Percentiles rank a stretch among this genome's conserved stretches.
Evolutionary conservation across 345 rosid genomes (phyloP).

Genomic region (Salix caprea): DNA sequence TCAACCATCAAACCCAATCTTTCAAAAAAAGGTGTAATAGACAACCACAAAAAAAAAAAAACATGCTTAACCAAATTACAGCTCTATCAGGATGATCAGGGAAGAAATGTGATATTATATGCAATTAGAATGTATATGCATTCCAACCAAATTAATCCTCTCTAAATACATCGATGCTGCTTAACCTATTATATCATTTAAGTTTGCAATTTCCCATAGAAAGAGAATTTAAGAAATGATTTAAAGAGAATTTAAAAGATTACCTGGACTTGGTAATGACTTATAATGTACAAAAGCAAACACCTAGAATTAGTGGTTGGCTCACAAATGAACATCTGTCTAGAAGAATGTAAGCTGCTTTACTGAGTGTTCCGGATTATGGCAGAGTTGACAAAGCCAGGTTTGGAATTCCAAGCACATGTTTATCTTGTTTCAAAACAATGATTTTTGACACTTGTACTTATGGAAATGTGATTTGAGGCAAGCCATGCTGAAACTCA

Average conservation of each 20-base stretch:
- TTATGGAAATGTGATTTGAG: not conserved
- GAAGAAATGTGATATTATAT: not conserved
- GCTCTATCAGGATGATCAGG: not conserved
- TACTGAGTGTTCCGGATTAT: not conserved
- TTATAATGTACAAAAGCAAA: not conserved
- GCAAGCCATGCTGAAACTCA: not conserved
- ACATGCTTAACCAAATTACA: not conserved
- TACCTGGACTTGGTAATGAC: not conserved
- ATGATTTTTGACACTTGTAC: not conserved
- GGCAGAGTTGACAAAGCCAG: not conserved
- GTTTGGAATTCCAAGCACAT: not conserved
- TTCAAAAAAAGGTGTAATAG: not conserved
- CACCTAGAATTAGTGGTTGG: not conserved
- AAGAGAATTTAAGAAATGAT: not conserved
- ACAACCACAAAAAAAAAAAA: not conserved
- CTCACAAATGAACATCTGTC: not conserved
- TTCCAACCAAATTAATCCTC: not conserved
- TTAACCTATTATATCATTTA: not conserved
- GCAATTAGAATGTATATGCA: not conserved
- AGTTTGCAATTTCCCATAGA: not conserved
- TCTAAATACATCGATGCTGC: not conserved
- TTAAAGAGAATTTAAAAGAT: not conserved
- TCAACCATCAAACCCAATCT: constrained; percentile 1
- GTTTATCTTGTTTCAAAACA: not conserved
- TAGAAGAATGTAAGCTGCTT: not conserved